Conservation (phyloP, 169 alveolate species). For the Plasmodium berghei region DNA sequence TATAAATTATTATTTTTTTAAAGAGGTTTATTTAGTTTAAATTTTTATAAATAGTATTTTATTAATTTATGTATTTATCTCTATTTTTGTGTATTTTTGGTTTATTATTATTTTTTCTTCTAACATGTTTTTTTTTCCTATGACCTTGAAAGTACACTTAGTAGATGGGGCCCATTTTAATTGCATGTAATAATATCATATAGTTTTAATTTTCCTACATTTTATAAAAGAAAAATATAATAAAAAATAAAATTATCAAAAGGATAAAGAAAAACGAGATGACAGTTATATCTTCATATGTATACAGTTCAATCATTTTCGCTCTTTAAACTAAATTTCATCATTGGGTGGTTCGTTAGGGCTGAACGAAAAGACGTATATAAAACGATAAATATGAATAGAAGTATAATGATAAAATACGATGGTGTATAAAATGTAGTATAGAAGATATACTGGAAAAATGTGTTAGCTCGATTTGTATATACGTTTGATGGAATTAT, state of each 20-base stretch:
- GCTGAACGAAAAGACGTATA: conserved; percentile 12
- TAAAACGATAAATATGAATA: background rate
- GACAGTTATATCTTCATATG: background rate
- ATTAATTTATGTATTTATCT: no score
- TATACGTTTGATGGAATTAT: background rate
- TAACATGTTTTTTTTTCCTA: no score
- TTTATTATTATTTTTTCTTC: no score
- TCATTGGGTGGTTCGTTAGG: conserved; percentile 73
- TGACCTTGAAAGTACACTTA: no score
- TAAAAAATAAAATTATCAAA: background rate
- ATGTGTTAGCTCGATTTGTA: background rate
- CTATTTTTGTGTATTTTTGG: no score
- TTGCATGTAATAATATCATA: no score
- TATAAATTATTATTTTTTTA: no score
- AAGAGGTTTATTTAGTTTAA: no score
- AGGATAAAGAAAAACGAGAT: background rate
- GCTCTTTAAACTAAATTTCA: conserved; percentile 17
- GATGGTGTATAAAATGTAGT: conserved; percentile 1
- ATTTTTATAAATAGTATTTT: no score
- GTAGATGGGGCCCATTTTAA: no score
- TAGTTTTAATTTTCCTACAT: no score
- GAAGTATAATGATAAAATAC: background rate
- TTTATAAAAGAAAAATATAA: no score
- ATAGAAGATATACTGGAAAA: background rate
- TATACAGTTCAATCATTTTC: background rate